Percentiles rank a stretch among this genome's conserved stretches.
phyloP scores from a whole-genome alignment of 768 basidiomycete species.

The Phaffia tasmanica region DNA sequence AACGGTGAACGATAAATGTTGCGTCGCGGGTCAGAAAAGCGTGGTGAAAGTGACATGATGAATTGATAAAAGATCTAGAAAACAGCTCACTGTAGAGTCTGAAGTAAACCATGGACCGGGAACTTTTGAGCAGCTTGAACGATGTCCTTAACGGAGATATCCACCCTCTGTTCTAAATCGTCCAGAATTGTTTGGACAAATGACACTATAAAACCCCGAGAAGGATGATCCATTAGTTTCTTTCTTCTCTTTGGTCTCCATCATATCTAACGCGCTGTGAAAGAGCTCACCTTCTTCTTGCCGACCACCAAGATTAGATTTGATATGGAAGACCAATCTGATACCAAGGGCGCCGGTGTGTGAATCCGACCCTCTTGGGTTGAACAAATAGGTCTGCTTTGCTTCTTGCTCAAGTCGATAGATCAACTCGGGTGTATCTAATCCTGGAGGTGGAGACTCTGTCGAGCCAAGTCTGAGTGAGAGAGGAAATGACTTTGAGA shows the following conservation, averaged over 20 bases:
- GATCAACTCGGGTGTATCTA: not conserved
- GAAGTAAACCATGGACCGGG: constrained; percentile 19
- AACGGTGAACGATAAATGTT: no score
- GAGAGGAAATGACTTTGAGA: not conserved
- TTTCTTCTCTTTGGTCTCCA: not conserved
- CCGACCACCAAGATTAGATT: not conserved
- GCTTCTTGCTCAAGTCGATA: constrained; percentile 9
- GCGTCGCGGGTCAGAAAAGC: not conserved
- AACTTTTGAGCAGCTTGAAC: constrained; percentile 5
- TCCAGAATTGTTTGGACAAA: not conserved
- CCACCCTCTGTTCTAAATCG: constrained; percentile 1
- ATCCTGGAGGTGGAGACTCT: constrained; percentile 1
- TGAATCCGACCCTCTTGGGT: constrained; percentile 19
- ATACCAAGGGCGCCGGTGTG: constrained; percentile 15
- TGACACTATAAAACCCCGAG: not conserved
- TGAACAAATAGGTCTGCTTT: not conserved
- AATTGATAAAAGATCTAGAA: not conserved
- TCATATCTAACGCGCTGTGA: not conserved
- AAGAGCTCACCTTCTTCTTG: constrained; percentile 1
- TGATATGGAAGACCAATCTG: constrained; percentile 7
- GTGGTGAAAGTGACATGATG: not conserved
- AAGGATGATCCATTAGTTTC: no score
- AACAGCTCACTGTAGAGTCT: constrained; percentile 10
- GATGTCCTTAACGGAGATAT: constrained; percentile 9
- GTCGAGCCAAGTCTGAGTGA: constrained; percentile 8